phyloP scores from a whole-genome alignment of 169 alveolate genomes.

The Eimeria mitis region DNA sequence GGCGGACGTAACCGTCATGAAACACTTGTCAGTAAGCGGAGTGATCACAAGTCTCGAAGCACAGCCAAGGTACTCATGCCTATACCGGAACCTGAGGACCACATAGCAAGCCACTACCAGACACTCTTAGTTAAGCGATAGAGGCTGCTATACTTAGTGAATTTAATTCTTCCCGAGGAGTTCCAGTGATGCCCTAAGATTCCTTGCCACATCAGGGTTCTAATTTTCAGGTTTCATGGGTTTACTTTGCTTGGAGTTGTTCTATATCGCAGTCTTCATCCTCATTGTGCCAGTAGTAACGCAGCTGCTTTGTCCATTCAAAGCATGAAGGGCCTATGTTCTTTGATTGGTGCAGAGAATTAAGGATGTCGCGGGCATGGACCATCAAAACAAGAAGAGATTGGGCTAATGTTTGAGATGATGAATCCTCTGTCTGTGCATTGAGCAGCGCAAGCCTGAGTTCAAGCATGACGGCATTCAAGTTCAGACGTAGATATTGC shows the following conservation, averaged over 20 bases:
- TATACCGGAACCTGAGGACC: conserved; percentile 91
- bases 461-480: conserved; percentile 95
- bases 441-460: conserved; percentile 96
- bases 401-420: conserved; percentile 90
- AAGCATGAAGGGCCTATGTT: conserved; percentile 90
- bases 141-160: neutral
- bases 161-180: neutral
- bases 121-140: neutral
- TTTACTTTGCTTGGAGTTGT: conserved; percentile 69
- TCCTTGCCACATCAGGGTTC: neutral
- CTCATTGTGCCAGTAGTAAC: conserved; percentile 92
- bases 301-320: conserved; percentile 97
- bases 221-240: neutral
- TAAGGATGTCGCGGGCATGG: conserved; percentile 89
- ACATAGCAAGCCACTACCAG: conserved; percentile 88
- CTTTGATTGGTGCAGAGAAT: conserved; percentile 84
- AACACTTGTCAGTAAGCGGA: conserved; percentile 98
- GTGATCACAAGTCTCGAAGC: conserved; percentile 96
- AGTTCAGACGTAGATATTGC: conserved; percentile 91
- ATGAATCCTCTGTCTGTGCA: conserved; percentile 88
- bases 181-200: neutral
- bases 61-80: conserved; percentile 96
- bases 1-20: conserved; percentile 95
- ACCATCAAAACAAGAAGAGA: conserved; percentile 86
- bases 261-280: conserved; percentile 59